Percentiles rank a stretch among this genome's conserved stretches.
Evolutionary conservation across 2,329 filamentous ascomycete species (phyloP).

Genomic region (Trichophyton benhamiae): DNA sequence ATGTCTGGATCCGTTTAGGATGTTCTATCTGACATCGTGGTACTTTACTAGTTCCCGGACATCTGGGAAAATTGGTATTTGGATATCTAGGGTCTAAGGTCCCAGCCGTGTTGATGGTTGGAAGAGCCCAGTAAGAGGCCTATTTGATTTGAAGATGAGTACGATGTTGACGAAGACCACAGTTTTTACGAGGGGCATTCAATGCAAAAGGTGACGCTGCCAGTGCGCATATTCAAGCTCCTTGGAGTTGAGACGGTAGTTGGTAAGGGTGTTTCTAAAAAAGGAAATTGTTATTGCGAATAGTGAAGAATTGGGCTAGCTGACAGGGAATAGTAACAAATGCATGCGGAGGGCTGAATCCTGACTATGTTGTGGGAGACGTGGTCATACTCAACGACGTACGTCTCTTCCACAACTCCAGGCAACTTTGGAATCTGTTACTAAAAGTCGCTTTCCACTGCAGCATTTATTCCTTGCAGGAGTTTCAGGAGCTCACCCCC

Average conservation of each 20-base stretch:
- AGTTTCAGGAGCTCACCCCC: constrained; percentile 47
- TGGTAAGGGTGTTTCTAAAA: constrained; percentile 28
- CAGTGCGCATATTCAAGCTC: constrained; percentile 51
- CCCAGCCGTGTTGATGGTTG: constrained; percentile 51
- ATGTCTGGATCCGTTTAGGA: neutral
- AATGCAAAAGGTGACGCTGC: constrained; percentile 51
- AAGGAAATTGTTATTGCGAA: neutral
- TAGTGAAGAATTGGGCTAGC: neutral
- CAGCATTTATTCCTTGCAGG: constrained; percentile 54
- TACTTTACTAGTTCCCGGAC: constrained; percentile 38
- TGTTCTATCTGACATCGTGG: neutral
- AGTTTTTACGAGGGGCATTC: constrained; percentile 58
- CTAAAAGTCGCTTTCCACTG: constrained; percentile 12
- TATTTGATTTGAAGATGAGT: neutral
- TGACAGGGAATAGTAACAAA: constrained; percentile 44
- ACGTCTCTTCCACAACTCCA: constrained; percentile 16
- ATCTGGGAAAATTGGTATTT: constrained; percentile 55
- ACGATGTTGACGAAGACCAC: neutral
- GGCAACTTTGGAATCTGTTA: constrained; percentile 11
- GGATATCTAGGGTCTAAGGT: constrained; percentile 44
- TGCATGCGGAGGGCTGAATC: constrained; percentile 53
- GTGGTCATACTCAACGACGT: constrained; percentile 55
- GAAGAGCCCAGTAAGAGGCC: constrained; percentile 48
- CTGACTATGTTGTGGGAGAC: constrained; percentile 52
- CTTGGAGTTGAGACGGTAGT: constrained; percentile 50